phyloP scores from a whole-genome alignment of 306 rosid genomes.

The Cucurbita maxima region DNA sequence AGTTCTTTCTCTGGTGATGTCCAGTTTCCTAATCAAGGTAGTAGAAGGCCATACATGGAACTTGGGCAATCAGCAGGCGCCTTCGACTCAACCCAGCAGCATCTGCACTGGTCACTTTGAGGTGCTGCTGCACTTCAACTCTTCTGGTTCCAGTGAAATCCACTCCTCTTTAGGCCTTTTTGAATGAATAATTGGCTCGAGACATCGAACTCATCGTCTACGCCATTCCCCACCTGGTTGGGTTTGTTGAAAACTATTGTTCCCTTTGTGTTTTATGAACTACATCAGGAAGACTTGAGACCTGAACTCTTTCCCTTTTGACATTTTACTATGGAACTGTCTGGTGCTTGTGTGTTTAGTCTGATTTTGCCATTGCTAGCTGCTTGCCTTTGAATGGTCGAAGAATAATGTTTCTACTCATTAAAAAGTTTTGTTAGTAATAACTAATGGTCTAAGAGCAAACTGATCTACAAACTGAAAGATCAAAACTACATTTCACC shows the following conservation, averaged over 20 bases:
- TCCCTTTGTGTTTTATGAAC: neutral
- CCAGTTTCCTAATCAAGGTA: slow-evolving; percentile 32
- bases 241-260: neutral
- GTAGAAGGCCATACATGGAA: slow-evolving; percentile 66
- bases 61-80: slow-evolving; percentile 34
- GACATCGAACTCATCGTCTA: neutral
- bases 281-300: neutral
- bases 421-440: too few species aligned
- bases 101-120: slow-evolving; percentile 65
- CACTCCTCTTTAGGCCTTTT: neutral
- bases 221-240: neutral
- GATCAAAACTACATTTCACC: too few species aligned
- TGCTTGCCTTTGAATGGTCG: neutral
- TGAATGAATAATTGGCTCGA: neutral
- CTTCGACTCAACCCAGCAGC: slow-evolving; percentile 36
- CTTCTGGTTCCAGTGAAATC: slow-evolving; percentile 8
- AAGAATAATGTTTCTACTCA: too few species aligned
- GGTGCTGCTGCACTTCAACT: neutral
- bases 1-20: slow-evolving; percentile 34
- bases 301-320: neutral
- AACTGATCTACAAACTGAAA: too few species aligned
- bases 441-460: too few species aligned
- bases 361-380: neutral
- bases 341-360: neutral
- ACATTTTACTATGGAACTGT: neutral